Base-by-base conservation (phyloP, 495 filamentous ascomycete genomes). In the Paragyromitra xinjiangensis region DNA sequence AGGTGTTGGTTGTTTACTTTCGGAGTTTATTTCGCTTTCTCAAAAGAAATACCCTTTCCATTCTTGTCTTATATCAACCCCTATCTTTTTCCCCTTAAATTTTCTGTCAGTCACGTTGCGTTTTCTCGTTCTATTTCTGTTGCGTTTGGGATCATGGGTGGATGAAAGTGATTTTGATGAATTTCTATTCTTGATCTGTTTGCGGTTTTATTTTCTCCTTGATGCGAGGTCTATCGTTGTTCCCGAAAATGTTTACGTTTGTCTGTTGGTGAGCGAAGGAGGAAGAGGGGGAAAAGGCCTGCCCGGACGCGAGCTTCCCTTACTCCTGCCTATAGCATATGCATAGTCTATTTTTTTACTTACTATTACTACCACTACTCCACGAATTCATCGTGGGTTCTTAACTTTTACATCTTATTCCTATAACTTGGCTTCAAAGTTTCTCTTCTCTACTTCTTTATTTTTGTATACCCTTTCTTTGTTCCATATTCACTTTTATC, bases 381-480 rank as follows among this genome's bases (percentile, higher is more conserved):
- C 45, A 80, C 75, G 72, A 51, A 78, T 77, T 74, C 66, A 19
- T 66, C 53, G 24, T 81, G 73, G 66, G 66, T 70, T 75, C 67
- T 66, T 82, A 79, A 81, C 82, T 85, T 81, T 82, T 80, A 82
- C 71, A 78, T 78, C 53, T 81, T 78, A 65, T 75, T 71, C 68
- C 55, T 64, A 67, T 14, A 50, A n/a, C 16, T 48, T 11, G 44
- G 51, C 71, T 77, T 73, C 74, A 69, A 51, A 40, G 64, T 68
- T 45, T 55, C 53, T 64, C 77, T 63, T 71, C 65, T 73, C 70
- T 72, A 44, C 22, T 40, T 77, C 29, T 16, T 56, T 29, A 44
- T 64, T 59, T 75, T 56, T 63, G 65, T 71, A 63, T 22, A 65
- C 39, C 58, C 16, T 75, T 69, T 68, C 77, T 39, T 64, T 74